Percentiles rank a stretch among this genome's conserved stretches.
Conservation (phyloP, 148 eudicot species). For the Cornus suecica region DNA sequence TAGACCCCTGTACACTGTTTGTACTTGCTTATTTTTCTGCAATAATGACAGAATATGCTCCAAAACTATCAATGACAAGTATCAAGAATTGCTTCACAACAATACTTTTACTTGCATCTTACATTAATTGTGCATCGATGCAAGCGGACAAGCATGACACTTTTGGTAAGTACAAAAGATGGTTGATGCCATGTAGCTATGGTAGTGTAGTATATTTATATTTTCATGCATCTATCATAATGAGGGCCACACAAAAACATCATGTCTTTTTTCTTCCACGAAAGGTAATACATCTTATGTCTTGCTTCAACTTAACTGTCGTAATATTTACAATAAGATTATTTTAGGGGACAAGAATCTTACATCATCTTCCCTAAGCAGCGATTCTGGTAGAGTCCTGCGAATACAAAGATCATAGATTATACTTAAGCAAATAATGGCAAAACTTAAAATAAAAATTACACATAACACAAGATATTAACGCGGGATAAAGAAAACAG, state of each 20-base stretch:
- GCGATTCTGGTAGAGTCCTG: conserved; percentile 65
- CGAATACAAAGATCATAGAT: conserved; percentile 17
- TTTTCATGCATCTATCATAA: not conserved
- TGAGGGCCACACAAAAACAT: not conserved
- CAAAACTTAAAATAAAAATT: not conserved
- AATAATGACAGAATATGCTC: too few species aligned
- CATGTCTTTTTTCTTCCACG: too few species aligned
- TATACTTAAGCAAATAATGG: not conserved
- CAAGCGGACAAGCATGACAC: too few species aligned
- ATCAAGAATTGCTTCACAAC: not conserved
- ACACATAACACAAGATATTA: not conserved
- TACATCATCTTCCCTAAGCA: conserved; percentile 83
- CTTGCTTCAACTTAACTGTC: not conserved
- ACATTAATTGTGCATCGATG: too few species aligned
- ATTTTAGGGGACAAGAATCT: conserved; percentile 26
- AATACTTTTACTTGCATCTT: too few species aligned
- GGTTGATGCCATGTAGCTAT: too few species aligned
- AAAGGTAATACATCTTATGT: not conserved
- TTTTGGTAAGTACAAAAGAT: too few species aligned
- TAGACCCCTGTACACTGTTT: too few species aligned
- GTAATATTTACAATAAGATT: conserved; percentile 5
- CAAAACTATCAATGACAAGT: not conserved
- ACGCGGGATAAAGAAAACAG: not conserved
- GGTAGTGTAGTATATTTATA: not conserved
- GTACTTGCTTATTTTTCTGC: too few species aligned